Conservation (phyloP, 176 grass and related monocot species). For the Triticum aestivum region DNA sequence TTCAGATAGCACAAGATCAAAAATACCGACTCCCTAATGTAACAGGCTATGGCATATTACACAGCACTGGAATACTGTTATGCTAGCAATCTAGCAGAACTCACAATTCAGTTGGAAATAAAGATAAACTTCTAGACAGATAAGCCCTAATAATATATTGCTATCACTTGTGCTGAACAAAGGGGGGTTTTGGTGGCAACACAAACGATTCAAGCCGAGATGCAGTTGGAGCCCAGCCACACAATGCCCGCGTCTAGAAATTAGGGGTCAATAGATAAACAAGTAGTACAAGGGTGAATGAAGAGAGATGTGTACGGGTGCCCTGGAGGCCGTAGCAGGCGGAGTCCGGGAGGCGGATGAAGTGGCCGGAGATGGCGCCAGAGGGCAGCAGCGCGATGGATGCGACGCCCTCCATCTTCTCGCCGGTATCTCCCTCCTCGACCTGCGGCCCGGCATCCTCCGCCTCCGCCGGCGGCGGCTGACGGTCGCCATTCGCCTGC, state of each 20-base stretch:
- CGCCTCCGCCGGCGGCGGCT: background rate
- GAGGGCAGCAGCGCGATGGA: conserved; percentile 86
- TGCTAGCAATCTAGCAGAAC: background rate
- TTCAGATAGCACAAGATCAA: background rate
- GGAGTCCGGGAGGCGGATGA: conserved; percentile 77
- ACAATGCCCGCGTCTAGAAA: background rate
- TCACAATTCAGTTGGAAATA: background rate
- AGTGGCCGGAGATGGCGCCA: conserved; percentile 87
- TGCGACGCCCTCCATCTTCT: conserved; percentile 84
- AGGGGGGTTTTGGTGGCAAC: background rate
- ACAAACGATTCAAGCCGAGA: background rate
- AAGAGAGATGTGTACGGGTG: conserved; percentile 46
- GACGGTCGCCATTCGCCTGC: conserved; percentile 11
- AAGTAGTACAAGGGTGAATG: background rate
- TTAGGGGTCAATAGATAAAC: background rate
- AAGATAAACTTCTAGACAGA: background rate
- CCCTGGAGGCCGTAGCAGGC: conserved; percentile 93
- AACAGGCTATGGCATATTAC: background rate
- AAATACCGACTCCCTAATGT: background rate
- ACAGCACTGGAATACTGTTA: background rate
- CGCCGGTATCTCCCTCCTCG: conserved; percentile 34
- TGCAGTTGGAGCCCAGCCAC: background rate
- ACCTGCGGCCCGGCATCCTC: conserved; percentile 1
- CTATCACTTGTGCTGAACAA: background rate
- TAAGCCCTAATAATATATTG: background rate